Percentiles rank a stretch among this genome's conserved stretches.
phyloP scores from a whole-genome alignment of 192 early-diverging fungal species.

The Coemansia nantahalensis region DNA sequence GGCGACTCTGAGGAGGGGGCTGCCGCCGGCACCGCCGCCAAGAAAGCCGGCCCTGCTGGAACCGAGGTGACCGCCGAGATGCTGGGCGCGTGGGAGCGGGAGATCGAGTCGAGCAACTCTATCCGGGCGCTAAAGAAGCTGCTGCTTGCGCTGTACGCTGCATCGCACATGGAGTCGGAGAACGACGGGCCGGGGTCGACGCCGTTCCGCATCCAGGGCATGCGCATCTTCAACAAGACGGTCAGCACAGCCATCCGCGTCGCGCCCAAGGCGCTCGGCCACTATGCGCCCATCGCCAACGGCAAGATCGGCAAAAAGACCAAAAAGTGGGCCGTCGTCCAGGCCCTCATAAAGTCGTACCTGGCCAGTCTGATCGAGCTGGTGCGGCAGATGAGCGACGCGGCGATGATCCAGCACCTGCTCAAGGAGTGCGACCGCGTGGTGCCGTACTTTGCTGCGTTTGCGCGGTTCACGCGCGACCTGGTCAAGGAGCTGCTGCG shows the following conservation, averaged over 20 bases:
- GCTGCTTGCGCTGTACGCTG: slow-evolving; percentile 81
- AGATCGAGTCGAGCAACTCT: slow-evolving; percentile 60
- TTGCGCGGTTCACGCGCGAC: slow-evolving; percentile 77
- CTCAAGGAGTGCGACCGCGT: slow-evolving; percentile 77
- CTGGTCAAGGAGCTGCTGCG: slow-evolving; percentile 63
- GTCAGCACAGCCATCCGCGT: slow-evolving; percentile 71
- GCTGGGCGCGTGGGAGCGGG: slow-evolving; percentile 70
- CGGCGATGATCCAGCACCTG: slow-evolving; percentile 79
- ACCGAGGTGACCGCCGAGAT: slow-evolving; percentile 68
- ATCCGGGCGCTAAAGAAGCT: slow-evolving; percentile 68
- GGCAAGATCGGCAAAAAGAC: slow-evolving; percentile 29
- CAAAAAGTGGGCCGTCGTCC: slow-evolving; percentile 71
- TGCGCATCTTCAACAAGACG: slow-evolving; percentile 75
- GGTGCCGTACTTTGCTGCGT: slow-evolving; percentile 76
- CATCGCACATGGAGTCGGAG: slow-evolving; percentile 71
- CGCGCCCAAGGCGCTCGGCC: slow-evolving; percentile 65
- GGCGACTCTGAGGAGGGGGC: slow-evolving; percentile 39
- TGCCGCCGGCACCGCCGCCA: no score
- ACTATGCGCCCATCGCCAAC: slow-evolving; percentile 57
- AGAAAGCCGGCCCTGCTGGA: slow-evolving; percentile 26
- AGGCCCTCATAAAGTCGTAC: slow-evolving; percentile 82
- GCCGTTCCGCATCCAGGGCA: slow-evolving; percentile 70
- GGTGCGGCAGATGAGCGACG: slow-evolving; percentile 78
- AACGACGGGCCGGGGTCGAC: slow-evolving; percentile 53
- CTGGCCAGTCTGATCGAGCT: slow-evolving; percentile 71